Conservation (phyloP, 73 alveolate genomes). For the Symbiodinium pilosum region DNA sequence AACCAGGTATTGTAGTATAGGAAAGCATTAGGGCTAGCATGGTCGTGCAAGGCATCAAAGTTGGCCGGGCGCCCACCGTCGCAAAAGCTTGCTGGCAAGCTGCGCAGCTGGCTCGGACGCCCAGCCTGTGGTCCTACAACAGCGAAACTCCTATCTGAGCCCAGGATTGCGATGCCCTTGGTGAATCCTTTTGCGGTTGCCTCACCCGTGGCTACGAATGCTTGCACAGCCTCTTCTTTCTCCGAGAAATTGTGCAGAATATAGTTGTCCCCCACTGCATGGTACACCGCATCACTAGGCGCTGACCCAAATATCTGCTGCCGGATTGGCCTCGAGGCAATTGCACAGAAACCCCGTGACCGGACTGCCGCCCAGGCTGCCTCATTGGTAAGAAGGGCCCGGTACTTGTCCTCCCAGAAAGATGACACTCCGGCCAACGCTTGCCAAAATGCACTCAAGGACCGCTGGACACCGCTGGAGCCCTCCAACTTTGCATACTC, state of each 20-base stretch:
- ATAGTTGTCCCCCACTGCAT: conserved; percentile 49
- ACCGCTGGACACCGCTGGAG: conserved; percentile 22
- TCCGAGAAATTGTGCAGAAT: conserved; percentile 54
- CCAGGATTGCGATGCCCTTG: neutral
- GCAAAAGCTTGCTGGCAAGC: neutral
- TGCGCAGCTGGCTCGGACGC: neutral
- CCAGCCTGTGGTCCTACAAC: neutral
- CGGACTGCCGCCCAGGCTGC: conserved; percentile 74
- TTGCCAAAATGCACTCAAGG: conserved; percentile 54
- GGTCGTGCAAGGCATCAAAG: neutral
- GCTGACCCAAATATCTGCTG: conserved; percentile 51
- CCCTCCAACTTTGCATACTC: conserved; percentile 74
- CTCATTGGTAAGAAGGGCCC: conserved; percentile 41
- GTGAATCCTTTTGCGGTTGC: conserved; percentile 63
- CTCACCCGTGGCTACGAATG: conserved; percentile 92
- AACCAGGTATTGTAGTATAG: conserved; percentile 91
- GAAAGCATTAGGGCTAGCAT: neutral
- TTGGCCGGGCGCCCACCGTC: neutral
- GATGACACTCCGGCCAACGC: conserved; percentile 38
- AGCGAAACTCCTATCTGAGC: neutral
- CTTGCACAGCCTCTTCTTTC: conserved; percentile 38
- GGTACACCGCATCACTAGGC: neutral
- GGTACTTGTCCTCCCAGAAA: conserved; percentile 80
- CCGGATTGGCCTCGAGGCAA: conserved; percentile 53
- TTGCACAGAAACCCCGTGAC: conserved; percentile 73